Conservation (phyloP, 768 basidiomycete genomes). For the Asterophora parasitica region DNA sequence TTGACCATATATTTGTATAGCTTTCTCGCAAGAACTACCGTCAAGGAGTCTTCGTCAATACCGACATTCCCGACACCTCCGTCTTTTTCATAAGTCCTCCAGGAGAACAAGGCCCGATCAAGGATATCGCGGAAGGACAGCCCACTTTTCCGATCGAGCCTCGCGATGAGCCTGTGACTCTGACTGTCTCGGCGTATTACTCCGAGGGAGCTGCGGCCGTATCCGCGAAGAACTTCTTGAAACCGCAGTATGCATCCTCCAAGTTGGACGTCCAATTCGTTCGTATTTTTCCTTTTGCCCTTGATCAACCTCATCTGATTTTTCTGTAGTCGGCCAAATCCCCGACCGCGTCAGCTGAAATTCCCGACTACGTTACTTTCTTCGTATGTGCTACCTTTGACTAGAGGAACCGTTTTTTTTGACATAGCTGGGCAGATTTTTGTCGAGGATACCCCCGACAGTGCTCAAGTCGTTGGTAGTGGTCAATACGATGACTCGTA, state of each 20-base stretch:
- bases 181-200: constrained; percentile 1
- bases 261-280: constrained; percentile 7
- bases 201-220: background rate
- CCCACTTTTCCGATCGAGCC: constrained; percentile 4
- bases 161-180: constrained; percentile 1
- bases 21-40: constrained; percentile 7
- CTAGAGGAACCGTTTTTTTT: background rate
- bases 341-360: background rate
- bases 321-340: background rate
- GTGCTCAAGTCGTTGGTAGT: constrained; percentile 4
- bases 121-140: background rate
- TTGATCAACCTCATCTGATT: background rate
- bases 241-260: background rate
- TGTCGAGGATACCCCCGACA: constrained; percentile 5
- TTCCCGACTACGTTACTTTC: constrained; percentile 7
- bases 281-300: background rate
- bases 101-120: background rate
- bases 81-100: background rate
- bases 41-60: constrained; percentile 2
- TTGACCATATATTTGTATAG: background rate
- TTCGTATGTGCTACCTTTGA: background rate
- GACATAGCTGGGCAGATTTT: background rate
- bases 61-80: background rate
- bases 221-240: background rate
- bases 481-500: constrained; percentile 2